Conservation (phyloP, 2,329 filamentous ascomycete species). For the Neonectria hederae region DNA sequence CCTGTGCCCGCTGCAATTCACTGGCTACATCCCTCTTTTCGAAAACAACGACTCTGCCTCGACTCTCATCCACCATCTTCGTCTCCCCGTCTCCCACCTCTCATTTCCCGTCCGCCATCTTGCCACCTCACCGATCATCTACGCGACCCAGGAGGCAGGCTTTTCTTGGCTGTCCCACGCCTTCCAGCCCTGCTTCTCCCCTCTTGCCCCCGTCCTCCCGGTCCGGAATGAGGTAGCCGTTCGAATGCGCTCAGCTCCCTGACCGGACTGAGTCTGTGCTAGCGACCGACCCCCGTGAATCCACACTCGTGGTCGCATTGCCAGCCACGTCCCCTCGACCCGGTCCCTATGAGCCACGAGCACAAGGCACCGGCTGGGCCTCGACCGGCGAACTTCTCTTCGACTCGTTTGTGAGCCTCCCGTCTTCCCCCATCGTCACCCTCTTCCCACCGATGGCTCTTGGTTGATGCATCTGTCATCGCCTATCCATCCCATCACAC, state of each 20-base stretch:
- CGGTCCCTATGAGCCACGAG: conserved; percentile 53
- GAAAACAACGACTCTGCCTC: conserved; percentile 41
- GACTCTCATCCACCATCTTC: conserved; percentile 31
- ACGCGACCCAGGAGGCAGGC: conserved; percentile 24
- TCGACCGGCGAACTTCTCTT: conserved; percentile 66
- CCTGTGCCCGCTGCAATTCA: conserved; percentile 22
- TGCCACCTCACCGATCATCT: conserved; percentile 28
- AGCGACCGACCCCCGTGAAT: conserved; percentile 41
- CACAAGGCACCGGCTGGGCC: conserved; percentile 67
- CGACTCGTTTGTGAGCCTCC: conserved; percentile 61
- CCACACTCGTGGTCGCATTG: conserved; percentile 44
- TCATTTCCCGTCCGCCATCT: conserved; percentile 22
- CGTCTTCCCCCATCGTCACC: conserved; percentile 24
- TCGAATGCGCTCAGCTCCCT: conserved; percentile 67
- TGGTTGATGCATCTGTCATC: conserved; percentile 23
- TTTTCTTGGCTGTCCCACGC: conserved; percentile 21
- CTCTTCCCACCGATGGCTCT: conserved; percentile 20
- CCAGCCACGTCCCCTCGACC: conserved; percentile 43
- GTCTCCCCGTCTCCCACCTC: conserved; percentile 29
- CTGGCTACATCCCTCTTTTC: conserved; percentile 28
- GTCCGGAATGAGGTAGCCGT: conserved; percentile 68
- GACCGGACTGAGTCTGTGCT: conserved; percentile 64
- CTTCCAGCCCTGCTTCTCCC: conserved; percentile 5
- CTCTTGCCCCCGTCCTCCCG: conserved; percentile 26
- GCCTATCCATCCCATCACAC: conserved; percentile 21